phyloP scores from a whole-genome alignment of 2,329 filamentous ascomycete genomes.

The Periconia macrospinosa region DNA sequence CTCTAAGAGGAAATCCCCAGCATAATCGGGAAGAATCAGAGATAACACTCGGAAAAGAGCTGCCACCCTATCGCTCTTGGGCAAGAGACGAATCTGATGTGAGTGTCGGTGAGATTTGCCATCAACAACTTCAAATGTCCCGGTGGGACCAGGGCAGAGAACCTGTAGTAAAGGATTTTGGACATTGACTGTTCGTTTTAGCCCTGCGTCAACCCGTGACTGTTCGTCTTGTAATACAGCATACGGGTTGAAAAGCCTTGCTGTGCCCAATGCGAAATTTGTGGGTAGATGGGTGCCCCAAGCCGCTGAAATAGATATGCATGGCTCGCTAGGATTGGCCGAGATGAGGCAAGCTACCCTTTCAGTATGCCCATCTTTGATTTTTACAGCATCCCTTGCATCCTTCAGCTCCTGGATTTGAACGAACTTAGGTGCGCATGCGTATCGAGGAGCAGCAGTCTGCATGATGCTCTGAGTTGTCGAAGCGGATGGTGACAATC shows the following conservation, averaged over 20 bases:
- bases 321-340: conserved; percentile 18
- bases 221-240: conserved; percentile 29
- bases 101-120: conserved; percentile 35
- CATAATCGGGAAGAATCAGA: conserved; percentile 37
- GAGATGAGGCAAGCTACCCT: conserved; percentile 32
- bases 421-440: conserved; percentile 37
- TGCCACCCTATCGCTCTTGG: conserved; percentile 28
- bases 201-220: conserved; percentile 32
- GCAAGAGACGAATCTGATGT: conserved; percentile 33
- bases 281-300: conserved; percentile 41
- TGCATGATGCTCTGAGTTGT: conserved; percentile 25
- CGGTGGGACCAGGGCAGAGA: conserved; percentile 23
- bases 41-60: conserved; percentile 36
- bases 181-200: conserved; percentile 33
- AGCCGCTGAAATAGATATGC: conserved; percentile 36
- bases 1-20: conserved; percentile 40
- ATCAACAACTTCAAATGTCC: conserved; percentile 37
- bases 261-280: conserved; percentile 23
- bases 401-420: conserved; percentile 26
- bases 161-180: conserved; percentile 25
- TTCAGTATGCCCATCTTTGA: conserved; percentile 35
- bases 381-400: conserved; percentile 33
- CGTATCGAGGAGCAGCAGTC: conserved; percentile 30
- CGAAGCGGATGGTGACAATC: conserved; percentile 32
- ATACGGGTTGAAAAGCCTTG: conserved; percentile 40